Conservation (phyloP, 1,139 yeast genomes). For the Lodderomyces pseudojiufengensis region DNA sequence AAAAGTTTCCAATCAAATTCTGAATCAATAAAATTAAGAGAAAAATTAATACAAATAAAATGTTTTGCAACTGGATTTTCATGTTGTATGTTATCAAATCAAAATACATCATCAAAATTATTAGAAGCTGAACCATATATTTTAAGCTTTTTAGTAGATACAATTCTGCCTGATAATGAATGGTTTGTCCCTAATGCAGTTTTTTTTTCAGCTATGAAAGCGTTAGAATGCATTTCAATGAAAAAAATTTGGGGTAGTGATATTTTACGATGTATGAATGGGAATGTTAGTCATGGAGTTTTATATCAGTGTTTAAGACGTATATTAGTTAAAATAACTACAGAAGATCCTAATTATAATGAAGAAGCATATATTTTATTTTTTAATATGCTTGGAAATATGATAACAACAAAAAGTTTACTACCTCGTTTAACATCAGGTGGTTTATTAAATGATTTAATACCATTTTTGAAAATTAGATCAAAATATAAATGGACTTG, state of each 20-base stretch:
- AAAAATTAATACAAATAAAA: slow-evolving; percentile 59
- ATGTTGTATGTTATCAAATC: slow-evolving; percentile 47
- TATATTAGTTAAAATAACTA: slow-evolving; percentile 47
- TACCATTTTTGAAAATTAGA: slow-evolving; percentile 56
- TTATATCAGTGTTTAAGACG: slow-evolving; percentile 68
- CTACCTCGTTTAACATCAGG: slow-evolving; percentile 51
- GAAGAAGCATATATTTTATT: slow-evolving; percentile 52
- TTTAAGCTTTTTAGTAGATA: slow-evolving; percentile 65
- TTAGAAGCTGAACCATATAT: slow-evolving; percentile 76
- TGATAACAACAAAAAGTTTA: slow-evolving; percentile 52
- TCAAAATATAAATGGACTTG: slow-evolving; percentile 54
- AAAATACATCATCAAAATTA: slow-evolving; percentile 59
- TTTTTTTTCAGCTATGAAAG: slow-evolving; percentile 58
- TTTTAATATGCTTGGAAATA: slow-evolving; percentile 55
- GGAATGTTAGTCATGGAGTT: slow-evolving; percentile 83
- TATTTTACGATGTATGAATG: slow-evolving; percentile 78
- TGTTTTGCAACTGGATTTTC: slow-evolving; percentile 61
- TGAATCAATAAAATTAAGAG: slow-evolving; percentile 55
- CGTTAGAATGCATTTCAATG: slow-evolving; percentile 68
- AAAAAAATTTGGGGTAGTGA: slow-evolving; percentile 75
- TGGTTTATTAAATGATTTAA: slow-evolving; percentile 65
- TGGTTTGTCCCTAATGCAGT: slow-evolving; percentile 48
- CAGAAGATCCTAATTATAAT: slow-evolving; percentile 29
- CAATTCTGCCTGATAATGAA: slow-evolving; percentile 57
- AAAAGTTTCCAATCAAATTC: slow-evolving; percentile 66